Evolutionary conservation across 106 monocot genomes (phyloP), one percentile per base, ranked within the genome.

Genomic region (Agapanthus africanus): DNA sequence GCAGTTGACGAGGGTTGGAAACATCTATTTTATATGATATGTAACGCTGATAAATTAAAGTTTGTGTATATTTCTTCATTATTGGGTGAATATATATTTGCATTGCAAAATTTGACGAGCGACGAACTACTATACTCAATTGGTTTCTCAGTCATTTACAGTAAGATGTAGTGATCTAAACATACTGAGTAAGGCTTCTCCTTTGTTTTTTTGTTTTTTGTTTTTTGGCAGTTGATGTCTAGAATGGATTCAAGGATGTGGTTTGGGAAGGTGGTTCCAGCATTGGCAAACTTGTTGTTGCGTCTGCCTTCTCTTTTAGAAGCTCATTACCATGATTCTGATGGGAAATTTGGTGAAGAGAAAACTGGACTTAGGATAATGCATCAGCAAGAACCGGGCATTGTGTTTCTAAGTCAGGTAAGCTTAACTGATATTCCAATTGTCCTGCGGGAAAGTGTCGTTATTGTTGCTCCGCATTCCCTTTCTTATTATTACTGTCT

Each of bases 401-500:
- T 99, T 54, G 85, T 99, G 16, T 65, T 92, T 61, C 80, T 99
- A 25, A 79, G 79, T 76, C 95, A 97, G 85, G 94, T 79, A 56
- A 40, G 30, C 26, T 63, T 67, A 40, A 6, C 19, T 63, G 26
- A 47, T 14, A 10, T 47, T 60, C 2, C 40, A 22, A 32, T 67
- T 7, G 31, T 6, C 11, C 2, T n/a, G n/a, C n/a, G n/a, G n/a
- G n/a, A n/a, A 40, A 34, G 30, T 30, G 31, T 3, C 31, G 56
- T 30, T 30, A 30, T 30, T 73, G 22, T 4, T n/a, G 7, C 11
- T 54, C 15, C 11, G 5, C 31, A 32, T 47, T 33, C 49, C 33
- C 8, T 68, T 68, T 57, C 27, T 57, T 57, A 18, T 30, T n/a
- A n/a, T n/a, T n/a, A n/a, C n/a, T n/a, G n/a, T n/a, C n/a, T n/a